Base-by-base conservation (phyloP, 2,329 filamentous ascomycete genomes). In the Fonsecaea nubica region DNA sequence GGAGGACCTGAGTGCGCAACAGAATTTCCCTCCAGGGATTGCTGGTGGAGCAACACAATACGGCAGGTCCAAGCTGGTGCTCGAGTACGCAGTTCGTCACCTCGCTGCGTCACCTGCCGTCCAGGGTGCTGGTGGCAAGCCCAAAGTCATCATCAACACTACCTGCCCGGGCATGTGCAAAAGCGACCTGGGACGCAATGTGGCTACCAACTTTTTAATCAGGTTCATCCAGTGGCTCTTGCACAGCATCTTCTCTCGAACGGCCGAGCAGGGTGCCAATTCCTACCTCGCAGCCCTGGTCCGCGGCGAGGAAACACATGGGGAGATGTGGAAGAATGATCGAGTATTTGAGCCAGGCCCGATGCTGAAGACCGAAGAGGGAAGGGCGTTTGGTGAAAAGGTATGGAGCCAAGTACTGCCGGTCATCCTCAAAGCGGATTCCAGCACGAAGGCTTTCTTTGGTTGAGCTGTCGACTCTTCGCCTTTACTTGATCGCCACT, bases 141-240 rank as follows among this genome's bases (percentile, higher is more conserved):
- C 77, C 4, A 74, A 76, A 8, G 76, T 84, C 8, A 77, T 83
- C 40, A 75, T 83, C 64, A 83, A 81, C 54, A 80, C 80, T 0
- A 74, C 77, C 4, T 82, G 80, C 64, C 82, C 82, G 1, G 81
- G 81, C 0, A 72, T 82, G 35, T 83, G 80, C 68, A 74, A 69
- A 18, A 80, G 81, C 3, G 76, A 78, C 10, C 74, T 83, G 6
- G 77, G 77, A 2, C 77, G 81, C 8, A 75, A 81, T 50, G 65
- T 72, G 21, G 53, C 62, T 13, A 72, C 63, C 50, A 66, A 63
- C 68, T 55, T 76, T 0, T 62, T 77, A 2, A 33, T 67, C 21
- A 56, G 52, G 40, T 33, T 69, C n/a, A 5, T 65, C 9, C 42
- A n/a, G 18, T 77, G 76, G 72, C 21, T 80, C 15, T 66, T 80